Evolutionary conservation across 192 early-diverging fungal species (phyloP), one percentile per base, ranked within the genome.

Genomic region (Backusella tuberculispora): DNA sequence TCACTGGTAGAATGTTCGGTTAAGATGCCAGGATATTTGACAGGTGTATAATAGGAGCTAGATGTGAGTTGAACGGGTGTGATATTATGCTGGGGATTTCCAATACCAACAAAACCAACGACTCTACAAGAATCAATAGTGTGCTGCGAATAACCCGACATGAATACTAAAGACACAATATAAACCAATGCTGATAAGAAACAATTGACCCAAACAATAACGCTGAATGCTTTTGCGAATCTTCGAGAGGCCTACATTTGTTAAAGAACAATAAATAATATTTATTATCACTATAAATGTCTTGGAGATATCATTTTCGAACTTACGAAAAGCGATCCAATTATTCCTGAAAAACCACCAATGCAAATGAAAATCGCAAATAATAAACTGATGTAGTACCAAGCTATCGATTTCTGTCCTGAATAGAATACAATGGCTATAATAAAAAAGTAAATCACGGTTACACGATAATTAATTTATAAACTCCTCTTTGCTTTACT

Each of bases 181-280:
- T 81, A 80, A 60, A 76, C 76, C 10, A 80, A 6, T n/a, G 76
- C 69, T 4, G 79, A 80, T 40, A 80, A 50, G 8, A 40, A 46
- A 44, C 79, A 80, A 34, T 71, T 73, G 13, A 73, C 66, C 79
- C 79, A 80, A 8, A 74, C 72, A 50, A 76, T 74, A 5, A 80
- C 47, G 41, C 74, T 80, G 47, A 80, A 80, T 65, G 68, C 47
- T 65, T 80, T 76, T 46, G 79, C 74, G 60, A 80, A 80, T 74
- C 75, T 73, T n/a, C 79, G 71, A 15, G 79, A 80, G 4, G 79
- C 64, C 79, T 80, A 69, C 15, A 14, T 12, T 13, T 26, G 10
- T 6, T 7, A 73, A 34, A 34, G 29, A 34, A 34, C 29, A 34
- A 34, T 34, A 60, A 26, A 60, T 24, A 26, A 26, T 60, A 19